phyloP scores from a whole-genome alignment of 306 rosid genomes.

The Carpinus fangiana region DNA sequence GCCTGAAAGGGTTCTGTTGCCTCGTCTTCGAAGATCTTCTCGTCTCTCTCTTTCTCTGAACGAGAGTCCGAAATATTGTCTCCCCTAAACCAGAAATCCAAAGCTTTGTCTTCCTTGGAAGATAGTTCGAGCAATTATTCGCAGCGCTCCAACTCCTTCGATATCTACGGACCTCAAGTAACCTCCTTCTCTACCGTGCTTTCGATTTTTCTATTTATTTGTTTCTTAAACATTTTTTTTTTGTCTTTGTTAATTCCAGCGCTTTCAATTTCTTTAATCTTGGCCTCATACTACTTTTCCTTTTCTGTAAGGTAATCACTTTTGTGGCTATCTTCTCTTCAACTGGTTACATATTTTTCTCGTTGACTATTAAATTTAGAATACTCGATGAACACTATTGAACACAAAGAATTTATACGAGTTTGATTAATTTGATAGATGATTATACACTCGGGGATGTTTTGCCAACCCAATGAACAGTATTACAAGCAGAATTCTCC shows the following conservation, averaged over 20 bases:
- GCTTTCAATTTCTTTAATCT: background rate
- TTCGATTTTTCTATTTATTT: background rate
- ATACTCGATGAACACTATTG: too few species aligned
- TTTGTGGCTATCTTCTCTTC: too few species aligned
- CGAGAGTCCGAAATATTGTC: slow-evolving; percentile 35
- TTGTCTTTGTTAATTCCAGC: background rate
- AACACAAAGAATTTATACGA: too few species aligned
- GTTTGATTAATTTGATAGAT: too few species aligned
- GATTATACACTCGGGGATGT: background rate
- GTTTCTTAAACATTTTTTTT: background rate
- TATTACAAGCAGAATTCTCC: slow-evolving; percentile 21
- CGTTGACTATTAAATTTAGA: too few species aligned
- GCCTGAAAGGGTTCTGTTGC: background rate
- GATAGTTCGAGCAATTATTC: slow-evolving; percentile 31
- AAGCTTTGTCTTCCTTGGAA: slow-evolving; percentile 32
- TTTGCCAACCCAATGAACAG: slow-evolving; percentile 7
- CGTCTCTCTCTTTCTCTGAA: background rate
- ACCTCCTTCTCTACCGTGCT: background rate
- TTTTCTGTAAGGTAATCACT: too few species aligned
- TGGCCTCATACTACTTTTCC: too few species aligned
- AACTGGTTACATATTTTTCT: too few species aligned
- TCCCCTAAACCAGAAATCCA: slow-evolving; percentile 29
- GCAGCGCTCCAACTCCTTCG: slow-evolving; percentile 48
- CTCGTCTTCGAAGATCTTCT: background rate
- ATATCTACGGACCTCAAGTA: slow-evolving; percentile 83